phyloP scores from a whole-genome alignment of 2,329 filamentous ascomycete genomes.

The Hymenoscyphus infarciens region DNA sequence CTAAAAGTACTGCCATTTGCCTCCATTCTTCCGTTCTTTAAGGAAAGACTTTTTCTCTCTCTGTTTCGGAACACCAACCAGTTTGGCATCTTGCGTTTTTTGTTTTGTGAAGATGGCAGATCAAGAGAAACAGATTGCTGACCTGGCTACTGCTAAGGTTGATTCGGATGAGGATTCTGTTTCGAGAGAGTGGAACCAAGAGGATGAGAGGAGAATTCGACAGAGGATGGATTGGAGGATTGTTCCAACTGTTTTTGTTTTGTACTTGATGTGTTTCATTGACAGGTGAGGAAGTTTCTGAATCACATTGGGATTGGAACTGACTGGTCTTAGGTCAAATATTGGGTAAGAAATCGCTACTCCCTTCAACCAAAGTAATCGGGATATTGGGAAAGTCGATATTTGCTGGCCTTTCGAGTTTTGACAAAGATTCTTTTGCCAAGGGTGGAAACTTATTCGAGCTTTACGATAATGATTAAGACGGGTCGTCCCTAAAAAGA shows the following conservation, averaged over 20 bases:
- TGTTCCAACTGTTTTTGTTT: conserved; percentile 16
- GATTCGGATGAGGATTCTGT: conserved; percentile 15
- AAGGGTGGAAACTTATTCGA: background rate
- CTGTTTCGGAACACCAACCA: background rate
- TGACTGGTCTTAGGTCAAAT: conserved; percentile 6
- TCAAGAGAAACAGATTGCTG: conserved; percentile 12
- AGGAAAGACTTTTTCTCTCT: background rate
- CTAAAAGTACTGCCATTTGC: no score
- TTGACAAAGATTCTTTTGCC: background rate
- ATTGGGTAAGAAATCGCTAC: conserved; percentile 6
- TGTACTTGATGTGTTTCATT: conserved; percentile 23
- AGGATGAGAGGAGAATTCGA: conserved; percentile 19
- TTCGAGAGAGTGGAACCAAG: conserved; percentile 15
- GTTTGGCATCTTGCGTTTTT: no score
- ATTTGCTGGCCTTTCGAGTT: background rate
- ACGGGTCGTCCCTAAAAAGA: background rate
- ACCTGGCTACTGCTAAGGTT: conserved; percentile 5
- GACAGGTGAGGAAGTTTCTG: conserved; percentile 12
- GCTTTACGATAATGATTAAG: background rate
- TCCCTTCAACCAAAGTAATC: no score
- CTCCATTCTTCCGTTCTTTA: background rate
- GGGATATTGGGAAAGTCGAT: background rate
- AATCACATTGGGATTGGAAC: background rate
- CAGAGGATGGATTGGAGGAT: conserved; percentile 17
- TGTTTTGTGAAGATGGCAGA: conserved; percentile 2